phyloP scores from a whole-genome alignment of 768 basidiomycete species.

The Calocybe cyanea region DNA sequence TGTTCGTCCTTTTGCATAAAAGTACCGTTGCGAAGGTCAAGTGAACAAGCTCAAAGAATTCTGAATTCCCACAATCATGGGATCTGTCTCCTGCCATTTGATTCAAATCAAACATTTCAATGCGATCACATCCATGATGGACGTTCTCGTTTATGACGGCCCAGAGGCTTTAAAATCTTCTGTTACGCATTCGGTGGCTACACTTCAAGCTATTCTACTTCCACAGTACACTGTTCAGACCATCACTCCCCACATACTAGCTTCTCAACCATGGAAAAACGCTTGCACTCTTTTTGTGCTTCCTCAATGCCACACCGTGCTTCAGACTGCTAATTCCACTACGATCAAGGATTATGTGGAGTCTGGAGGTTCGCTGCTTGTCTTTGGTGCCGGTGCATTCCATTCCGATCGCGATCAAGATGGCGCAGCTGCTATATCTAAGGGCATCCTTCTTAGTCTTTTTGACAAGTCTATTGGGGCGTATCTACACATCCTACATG shows the following conservation, averaged over 20 bases:
- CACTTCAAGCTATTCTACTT: slow-evolving; percentile 53
- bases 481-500: slow-evolving; percentile 25
- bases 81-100: no score
- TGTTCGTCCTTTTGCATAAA: neutral
- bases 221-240: slow-evolving; percentile 80
- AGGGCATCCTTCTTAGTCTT: slow-evolving; percentile 31
- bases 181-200: slow-evolving; percentile 36
- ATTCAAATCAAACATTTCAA: slow-evolving; percentile 2
- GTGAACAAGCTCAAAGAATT: neutral
- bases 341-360: slow-evolving; percentile 59
- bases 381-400: slow-evolving; percentile 56
- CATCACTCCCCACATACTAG: slow-evolving; percentile 52
- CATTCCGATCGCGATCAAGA: slow-evolving; percentile 27
- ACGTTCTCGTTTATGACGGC: slow-evolving; percentile 73
- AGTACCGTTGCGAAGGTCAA: neutral
- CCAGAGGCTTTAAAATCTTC: slow-evolving; percentile 51
- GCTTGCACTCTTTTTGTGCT: slow-evolving; percentile 79
- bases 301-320: slow-evolving; percentile 52
- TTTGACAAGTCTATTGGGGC: slow-evolving; percentile 29
- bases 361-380: slow-evolving; percentile 67
- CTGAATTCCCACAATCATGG: no score
- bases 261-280: slow-evolving; percentile 70
- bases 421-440: slow-evolving; percentile 16
- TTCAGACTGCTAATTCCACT: slow-evolving; percentile 32
- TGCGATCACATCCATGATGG: slow-evolving; percentile 37